phyloP scores from a whole-genome alignment of 108 stramenopile species.

The Fistulifera pelliculosa region DNA sequence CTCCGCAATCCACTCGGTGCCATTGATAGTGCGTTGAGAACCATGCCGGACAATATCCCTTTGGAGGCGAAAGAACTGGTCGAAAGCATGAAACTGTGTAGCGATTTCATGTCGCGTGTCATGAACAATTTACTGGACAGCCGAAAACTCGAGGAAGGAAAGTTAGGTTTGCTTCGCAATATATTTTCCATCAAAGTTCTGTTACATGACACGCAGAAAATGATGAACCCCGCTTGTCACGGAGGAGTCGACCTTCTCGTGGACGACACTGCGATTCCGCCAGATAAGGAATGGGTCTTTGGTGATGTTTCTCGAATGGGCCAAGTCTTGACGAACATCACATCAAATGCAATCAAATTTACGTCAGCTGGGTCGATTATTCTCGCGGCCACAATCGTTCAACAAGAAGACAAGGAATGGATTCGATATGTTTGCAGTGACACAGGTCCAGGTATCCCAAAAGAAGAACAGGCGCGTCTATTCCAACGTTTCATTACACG shows the following conservation, averaged over 20 bases:
- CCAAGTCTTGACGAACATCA: slow-evolving; percentile 57
- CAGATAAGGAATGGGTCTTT: slow-evolving; percentile 35
- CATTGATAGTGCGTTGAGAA: slow-evolving; percentile 49
- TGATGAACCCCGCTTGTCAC: slow-evolving; percentile 45
- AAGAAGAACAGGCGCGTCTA: slow-evolving; percentile 47
- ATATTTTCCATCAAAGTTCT: slow-evolving; percentile 29
- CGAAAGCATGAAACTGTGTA: slow-evolving; percentile 51
- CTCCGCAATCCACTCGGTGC: slow-evolving; percentile 57
- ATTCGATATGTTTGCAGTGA: slow-evolving; percentile 39
- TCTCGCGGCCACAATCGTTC: not conserved
- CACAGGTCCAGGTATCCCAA: slow-evolving; percentile 77
- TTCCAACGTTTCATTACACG: slow-evolving; percentile 73
- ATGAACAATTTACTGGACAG: slow-evolving; percentile 71
- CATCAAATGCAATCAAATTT: slow-evolving; percentile 67
- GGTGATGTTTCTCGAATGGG: slow-evolving; percentile 53
- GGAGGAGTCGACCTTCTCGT: slow-evolving; percentile 26
- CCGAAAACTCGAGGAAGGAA: slow-evolving; percentile 66
- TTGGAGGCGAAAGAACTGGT: slow-evolving; percentile 26
- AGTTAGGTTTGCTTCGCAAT: slow-evolving; percentile 30
- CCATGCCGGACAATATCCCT: slow-evolving; percentile 49
- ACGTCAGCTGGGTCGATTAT: slow-evolving; percentile 43
- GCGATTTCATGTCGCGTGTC: slow-evolving; percentile 55
- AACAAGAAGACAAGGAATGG: not conserved
- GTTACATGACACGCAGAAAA: slow-evolving; percentile 35
- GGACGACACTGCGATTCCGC: not conserved